phyloP scores from a whole-genome alignment of 805 yeast genomes.

The Isabelozyma rhagii region DNA sequence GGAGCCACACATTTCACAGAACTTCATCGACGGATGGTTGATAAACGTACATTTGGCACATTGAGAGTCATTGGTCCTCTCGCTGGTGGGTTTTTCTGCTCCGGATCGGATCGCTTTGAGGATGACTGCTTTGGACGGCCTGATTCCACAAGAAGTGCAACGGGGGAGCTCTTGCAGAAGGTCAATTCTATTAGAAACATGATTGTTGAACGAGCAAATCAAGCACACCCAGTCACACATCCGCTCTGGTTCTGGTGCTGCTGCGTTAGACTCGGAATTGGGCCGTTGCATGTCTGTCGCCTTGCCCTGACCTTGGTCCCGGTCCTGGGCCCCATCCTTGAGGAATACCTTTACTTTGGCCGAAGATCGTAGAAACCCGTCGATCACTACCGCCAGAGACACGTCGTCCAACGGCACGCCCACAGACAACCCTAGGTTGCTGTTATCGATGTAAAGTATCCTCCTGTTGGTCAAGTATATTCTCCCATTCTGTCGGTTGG shows the following conservation, averaged over 20 bases:
- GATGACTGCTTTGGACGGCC: constrained; percentile 10
- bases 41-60: constrained; percentile 70
- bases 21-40: constrained; percentile 73
- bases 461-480: constrained; percentile 73
- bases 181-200: constrained; percentile 14
- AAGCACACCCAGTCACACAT: constrained; percentile 74
- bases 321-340: constrained; percentile 4
- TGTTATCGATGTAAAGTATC: constrained; percentile 67
- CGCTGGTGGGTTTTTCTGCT: background rate
- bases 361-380: constrained; percentile 69
- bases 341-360: constrained; percentile 60
- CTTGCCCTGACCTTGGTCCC: background rate
- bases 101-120: background rate
- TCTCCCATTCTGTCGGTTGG: constrained; percentile 69
- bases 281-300: no score
- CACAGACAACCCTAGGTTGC: constrained; percentile 37
- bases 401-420: constrained; percentile 45
- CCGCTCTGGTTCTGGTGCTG: background rate
- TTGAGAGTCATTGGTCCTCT: constrained; percentile 10
- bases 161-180: constrained; percentile 20
- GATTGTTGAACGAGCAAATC: constrained; percentile 78
- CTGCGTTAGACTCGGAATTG: background rate
- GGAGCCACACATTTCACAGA: constrained; percentile 88
- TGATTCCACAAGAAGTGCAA: constrained; percentile 41
- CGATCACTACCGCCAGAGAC: constrained; percentile 11